A percentile compares a stretch with the other conserved stretches of the same genome.
Conservation (phyloP, 2,329 filamentous ascomycete species). For the Sporothrix dimorphospora region DNA sequence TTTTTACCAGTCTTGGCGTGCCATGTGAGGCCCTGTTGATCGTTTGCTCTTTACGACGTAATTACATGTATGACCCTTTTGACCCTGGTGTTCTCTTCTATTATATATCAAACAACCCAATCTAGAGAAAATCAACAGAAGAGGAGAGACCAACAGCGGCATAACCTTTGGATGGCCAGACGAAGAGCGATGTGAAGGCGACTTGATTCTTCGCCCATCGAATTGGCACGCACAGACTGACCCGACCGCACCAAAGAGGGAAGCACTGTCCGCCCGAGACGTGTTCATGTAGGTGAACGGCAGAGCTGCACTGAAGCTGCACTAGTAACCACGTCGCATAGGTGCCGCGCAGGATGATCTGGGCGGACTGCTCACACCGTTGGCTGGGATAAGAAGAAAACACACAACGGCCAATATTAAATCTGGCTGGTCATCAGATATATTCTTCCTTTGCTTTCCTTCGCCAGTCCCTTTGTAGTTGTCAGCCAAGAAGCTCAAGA, state of each 20-base stretch:
- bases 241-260: background rate
- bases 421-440: background rate
- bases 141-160: background rate
- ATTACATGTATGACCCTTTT: background rate
- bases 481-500: background rate
- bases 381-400: background rate
- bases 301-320: background rate
- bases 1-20: constrained; percentile 3
- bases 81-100: background rate
- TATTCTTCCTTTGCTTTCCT: background rate
- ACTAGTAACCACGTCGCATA: background rate
- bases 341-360: background rate
- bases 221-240: constrained; percentile 8
- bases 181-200: background rate
- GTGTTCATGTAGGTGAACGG: background rate
- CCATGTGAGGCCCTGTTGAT: background rate
- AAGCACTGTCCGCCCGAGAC: background rate
- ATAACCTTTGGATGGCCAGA: background rate
- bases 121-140: background rate
- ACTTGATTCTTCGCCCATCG: no score
- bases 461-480: background rate
- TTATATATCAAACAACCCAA: background rate
- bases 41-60: background rate
- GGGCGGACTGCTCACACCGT: background rate
- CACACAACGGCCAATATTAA: background rate